Evolutionary conservation across 140 eudicot species (phyloP), one percentile per base, ranked within the genome.

Genomic region (Senecio squalidus): DNA sequence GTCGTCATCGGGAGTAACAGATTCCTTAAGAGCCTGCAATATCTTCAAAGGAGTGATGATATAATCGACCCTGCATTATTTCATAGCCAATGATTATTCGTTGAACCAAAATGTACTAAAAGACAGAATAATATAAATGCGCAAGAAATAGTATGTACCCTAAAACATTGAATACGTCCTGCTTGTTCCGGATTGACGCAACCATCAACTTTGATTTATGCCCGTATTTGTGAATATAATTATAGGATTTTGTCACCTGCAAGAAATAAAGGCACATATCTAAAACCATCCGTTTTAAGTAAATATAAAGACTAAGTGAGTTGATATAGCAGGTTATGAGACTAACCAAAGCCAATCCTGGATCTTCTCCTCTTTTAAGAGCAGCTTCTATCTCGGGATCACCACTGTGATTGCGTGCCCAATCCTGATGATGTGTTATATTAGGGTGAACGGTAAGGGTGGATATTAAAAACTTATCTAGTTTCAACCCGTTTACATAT

Each of bases 161-260:
- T 53, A 88, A 65, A 58, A 93, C 83, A 58, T 81, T 84, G 76
- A 79, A 89, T 24, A 93, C 77, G 33, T 93, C 96, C 71, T 93
- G 99, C 66, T 88, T 93, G 85, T 93, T 93, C 26, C 99, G 84
- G 51, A 93, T 78, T 20, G 99, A 92, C 46, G 99, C 96, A n/a
- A 88, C 96, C 99, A 93, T 93, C 68, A 93, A 30, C 77, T 88
- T 93, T 26, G 96, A 77, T 68, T 93, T 88, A 55, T 93, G 79
- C 53, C 95, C 95, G 61, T 93, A 71, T 66, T 80, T 93, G 76
- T 93, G 96, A 62, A 93, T 88, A 74, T 93, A 93, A 66, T 88
- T 93, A 70, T 88, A 93, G 45, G 99, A 75, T 78, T 88, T 93
- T 51, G 95, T 88, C 58, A 88, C 95, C 96, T 93, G 70, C 17